Evolutionary conservation across 768 basidiomycete species (phyloP), one percentile per base, ranked within the genome.

Genomic region (Wakefieldia striispora): DNA sequence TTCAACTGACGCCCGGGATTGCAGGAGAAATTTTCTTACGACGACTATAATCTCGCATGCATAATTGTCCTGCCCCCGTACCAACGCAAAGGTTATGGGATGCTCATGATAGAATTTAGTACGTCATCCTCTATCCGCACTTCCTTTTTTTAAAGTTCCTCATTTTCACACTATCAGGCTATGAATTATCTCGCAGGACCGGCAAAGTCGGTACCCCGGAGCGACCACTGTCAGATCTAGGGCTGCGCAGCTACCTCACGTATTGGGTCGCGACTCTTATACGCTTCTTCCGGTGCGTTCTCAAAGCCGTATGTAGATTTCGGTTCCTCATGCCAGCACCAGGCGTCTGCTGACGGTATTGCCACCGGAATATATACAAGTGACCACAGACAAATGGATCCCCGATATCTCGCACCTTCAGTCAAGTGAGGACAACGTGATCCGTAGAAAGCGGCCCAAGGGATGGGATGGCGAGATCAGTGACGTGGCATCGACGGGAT

Each of bases 71-170:
- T 99, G 36, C 97, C 97, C 2, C 97, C 94, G 16, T 92, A 86
- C 61, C 95, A 97, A 61, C 78, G 83, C 50, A 81, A 85, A 58
- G 90, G 93, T 6, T 97, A 88, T 60, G 97, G 95, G 3, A 92
- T 91, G 78, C 83, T 98, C 21, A 79, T 99, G 78, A 97, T 98
- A 55, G 95, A 99, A 72, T 97, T 98, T 75, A 98, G 95, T 95
- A 63, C 38, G 91, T 71, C n/a, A 31, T 36, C 27, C 20, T 34
- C 39, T 6, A 19, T 17, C 21, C 14, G 29, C 12, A 20, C 8
- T 12, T 45, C 29, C n/a, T n/a, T n/a, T n/a, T n/a, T n/a, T n/a
- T n/a, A n/a, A n/a, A n/a, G n/a, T 36, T 13, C 29, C 38, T 48
- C 11, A 13, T 46, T 29, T 43, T 29, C 24, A 49, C 14, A 21